Evolutionary conservation across 257 asterid species (phyloP).

Genomic region (Scutellaria barbata): DNA sequence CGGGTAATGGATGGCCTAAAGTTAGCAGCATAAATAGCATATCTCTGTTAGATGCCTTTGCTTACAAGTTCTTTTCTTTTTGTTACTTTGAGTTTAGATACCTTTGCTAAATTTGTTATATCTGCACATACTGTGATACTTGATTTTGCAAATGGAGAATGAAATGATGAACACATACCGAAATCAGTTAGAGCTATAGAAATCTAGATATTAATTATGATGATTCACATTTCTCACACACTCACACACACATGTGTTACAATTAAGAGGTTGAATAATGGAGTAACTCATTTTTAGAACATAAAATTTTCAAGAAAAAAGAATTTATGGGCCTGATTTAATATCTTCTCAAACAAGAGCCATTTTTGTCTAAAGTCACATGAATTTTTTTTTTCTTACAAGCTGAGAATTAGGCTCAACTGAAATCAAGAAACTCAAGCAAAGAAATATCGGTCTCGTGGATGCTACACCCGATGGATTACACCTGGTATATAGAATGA

Average conservation of each 20-base stretch:
- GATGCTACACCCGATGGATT: no score
- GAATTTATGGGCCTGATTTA: background rate
- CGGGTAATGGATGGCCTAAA: background rate
- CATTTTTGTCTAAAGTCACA: conserved; percentile 17
- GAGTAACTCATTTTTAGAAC: conserved; percentile 11
- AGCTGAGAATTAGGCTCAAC: conserved; percentile 26
- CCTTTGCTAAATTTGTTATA: conserved; percentile 19
- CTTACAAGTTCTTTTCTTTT: background rate
- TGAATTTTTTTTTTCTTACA: background rate
- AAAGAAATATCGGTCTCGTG: no score
- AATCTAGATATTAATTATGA: background rate
- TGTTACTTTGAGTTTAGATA: conserved; percentile 23
- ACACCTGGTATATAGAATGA: no score
- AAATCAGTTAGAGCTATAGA: conserved; percentile 7
- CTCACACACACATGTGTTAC: background rate
- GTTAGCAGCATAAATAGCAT: conserved; percentile 21
- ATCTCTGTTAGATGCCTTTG: conserved; percentile 34
- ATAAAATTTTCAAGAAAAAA: background rate
- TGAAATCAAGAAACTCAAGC: conserved; percentile 16
- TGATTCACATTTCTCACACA: background rate
- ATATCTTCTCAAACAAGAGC: background rate
- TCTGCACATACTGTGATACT: conserved; percentile 22
- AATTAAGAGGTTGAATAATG: background rate
- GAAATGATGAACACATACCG: conserved; percentile 22
- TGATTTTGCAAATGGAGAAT: conserved; percentile 27